phyloP scores from a whole-genome alignment of 2,329 filamentous ascomycete genomes.

The Fusarium sp. region DNA sequence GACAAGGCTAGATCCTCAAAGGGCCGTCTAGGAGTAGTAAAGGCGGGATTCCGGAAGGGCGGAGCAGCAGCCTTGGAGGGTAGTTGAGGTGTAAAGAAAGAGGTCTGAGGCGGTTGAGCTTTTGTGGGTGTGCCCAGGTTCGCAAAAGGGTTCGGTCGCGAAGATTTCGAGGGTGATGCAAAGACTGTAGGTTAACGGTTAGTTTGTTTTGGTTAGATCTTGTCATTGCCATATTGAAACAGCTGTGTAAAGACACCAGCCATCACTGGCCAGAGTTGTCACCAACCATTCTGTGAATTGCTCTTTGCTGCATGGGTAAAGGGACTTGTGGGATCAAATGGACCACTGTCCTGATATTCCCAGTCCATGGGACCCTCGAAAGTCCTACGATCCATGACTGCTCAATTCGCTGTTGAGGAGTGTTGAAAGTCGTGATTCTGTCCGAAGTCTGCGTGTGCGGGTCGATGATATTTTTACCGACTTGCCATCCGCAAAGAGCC shows the following conservation, averaged over 20 bases:
- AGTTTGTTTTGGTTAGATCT: slow-evolving; percentile 22
- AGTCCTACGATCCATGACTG: slow-evolving; percentile 63
- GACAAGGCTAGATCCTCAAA: slow-evolving; percentile 64
- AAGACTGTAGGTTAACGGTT: slow-evolving; percentile 46
- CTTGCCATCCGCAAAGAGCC: slow-evolving; percentile 19
- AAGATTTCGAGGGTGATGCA: slow-evolving; percentile 50
- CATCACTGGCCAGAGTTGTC: not conserved
- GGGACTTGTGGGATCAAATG: slow-evolving; percentile 70
- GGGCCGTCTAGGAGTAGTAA: slow-evolving; percentile 70
- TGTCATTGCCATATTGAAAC: not conserved
- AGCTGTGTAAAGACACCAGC: not conserved
- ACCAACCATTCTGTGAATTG: slow-evolving; percentile 55
- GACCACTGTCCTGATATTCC: slow-evolving; percentile 69
- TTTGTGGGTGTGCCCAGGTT: slow-evolving; percentile 54
- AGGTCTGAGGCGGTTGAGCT: slow-evolving; percentile 55
- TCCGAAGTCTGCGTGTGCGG: not conserved
- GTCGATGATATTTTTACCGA: slow-evolving; percentile 1
- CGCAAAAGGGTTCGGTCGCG: slow-evolving; percentile 50
- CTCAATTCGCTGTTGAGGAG: slow-evolving; percentile 8
- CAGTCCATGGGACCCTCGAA: slow-evolving; percentile 74
- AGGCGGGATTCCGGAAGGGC: slow-evolving; percentile 71
- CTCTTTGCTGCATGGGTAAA: slow-evolving; percentile 64
- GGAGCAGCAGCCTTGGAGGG: slow-evolving; percentile 57
- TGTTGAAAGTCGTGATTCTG: slow-evolving; percentile 16
- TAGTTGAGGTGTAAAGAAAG: slow-evolving; percentile 58